phyloP scores from a whole-genome alignment of 257 asterid genomes.

The Gentiana macrophylla region DNA sequence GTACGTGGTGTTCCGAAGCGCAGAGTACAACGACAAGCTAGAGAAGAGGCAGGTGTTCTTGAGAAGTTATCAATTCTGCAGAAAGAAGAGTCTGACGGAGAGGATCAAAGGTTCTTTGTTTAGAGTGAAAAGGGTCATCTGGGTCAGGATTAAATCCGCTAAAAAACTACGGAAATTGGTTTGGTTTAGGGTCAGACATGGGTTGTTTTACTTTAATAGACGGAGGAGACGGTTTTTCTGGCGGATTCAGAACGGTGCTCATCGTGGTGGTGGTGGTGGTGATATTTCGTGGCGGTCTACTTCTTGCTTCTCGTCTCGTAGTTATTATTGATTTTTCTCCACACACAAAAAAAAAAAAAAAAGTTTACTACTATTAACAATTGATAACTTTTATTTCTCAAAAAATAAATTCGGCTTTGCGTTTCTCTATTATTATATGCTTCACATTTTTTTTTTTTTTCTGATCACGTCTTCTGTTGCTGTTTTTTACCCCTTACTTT shows the following conservation, averaged over 20 bases:
- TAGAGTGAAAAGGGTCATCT: constrained; percentile 39
- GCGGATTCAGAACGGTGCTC: constrained; percentile 14
- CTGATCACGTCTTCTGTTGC: no score
- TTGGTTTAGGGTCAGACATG: constrained; percentile 42
- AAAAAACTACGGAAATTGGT: constrained; percentile 36
- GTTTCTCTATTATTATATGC: no score
- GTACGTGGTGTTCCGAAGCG: constrained; percentile 16
- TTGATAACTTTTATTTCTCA: no score
- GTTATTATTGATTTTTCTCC: no score
- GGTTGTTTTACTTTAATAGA: constrained; percentile 34
- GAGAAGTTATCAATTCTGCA: constrained; percentile 76
- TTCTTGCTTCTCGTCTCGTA: no score
- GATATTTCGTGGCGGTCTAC: no score
- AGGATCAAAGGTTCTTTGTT: constrained; percentile 43
- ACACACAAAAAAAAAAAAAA: no score
- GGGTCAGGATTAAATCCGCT: constrained; percentile 34
- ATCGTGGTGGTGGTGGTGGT: no score
- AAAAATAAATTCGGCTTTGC: no score
- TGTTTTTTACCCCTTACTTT: no score
- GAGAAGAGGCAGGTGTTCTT: constrained; percentile 75
- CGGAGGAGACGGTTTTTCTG: constrained; percentile 26
- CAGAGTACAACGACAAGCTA: constrained; percentile 39
- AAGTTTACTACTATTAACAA: no score
- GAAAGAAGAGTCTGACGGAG: constrained; percentile 49
- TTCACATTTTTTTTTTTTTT: no score